These are phyloP conservation scores for Venturia nashicola DNA, from an alignment of 2,329 filamentous ascomycete species.

Conservation along the genomic window DNA sequence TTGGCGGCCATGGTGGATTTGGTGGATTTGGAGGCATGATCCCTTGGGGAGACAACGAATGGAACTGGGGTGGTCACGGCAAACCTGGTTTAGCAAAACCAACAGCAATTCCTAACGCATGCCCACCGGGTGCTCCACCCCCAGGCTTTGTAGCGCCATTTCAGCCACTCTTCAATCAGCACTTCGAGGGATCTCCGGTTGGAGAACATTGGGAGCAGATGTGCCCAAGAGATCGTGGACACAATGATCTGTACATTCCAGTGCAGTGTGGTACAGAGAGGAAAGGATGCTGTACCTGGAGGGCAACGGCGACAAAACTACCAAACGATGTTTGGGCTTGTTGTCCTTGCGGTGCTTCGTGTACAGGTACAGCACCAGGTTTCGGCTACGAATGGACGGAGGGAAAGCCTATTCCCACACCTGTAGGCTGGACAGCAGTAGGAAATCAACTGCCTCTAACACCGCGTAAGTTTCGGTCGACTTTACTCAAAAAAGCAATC, in stretches of 20 bases:
- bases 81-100: neutral
- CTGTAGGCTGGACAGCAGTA: neutral
- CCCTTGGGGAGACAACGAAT: neutral
- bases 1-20: neutral
- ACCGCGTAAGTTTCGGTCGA: neutral
- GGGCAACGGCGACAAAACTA: slow-evolving; percentile 5
- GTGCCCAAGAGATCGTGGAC: neutral
- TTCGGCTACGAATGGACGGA: neutral
- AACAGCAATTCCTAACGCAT: neutral
- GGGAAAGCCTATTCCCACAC: neutral
- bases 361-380: neutral
- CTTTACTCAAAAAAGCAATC: too few relatives aligned
- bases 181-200: neutral
- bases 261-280: neutral
- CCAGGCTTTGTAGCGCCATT: neutral
- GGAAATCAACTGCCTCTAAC: neutral
- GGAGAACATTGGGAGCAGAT: slow-evolving; percentile 5
- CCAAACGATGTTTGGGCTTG: slow-evolving; percentile 1
- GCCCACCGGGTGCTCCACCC: neutral
- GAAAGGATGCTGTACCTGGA: slow-evolving; percentile 2
- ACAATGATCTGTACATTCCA: neutral
- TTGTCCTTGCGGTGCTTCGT: slow-evolving; percentile 3
- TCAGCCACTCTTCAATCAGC: neutral
- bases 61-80: slow-evolving; percentile 1
- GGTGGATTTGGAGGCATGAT: neutral